phyloP scores from a whole-genome alignment of 345 rosid species.

The Eucalyptus polybractea region DNA sequence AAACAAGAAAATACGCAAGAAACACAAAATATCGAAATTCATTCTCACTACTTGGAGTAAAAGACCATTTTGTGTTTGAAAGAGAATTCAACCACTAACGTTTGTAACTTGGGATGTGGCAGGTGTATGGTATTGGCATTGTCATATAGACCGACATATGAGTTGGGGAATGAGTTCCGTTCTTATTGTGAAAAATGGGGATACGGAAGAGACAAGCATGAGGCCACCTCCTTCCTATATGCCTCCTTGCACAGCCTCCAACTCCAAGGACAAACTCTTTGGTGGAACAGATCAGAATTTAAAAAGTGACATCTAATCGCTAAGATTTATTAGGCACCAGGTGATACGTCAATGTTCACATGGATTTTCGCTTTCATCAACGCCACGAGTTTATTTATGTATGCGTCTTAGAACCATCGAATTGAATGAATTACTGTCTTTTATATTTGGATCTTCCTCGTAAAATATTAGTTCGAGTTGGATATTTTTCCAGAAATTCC shows the following conservation, averaged over 20 bases:
- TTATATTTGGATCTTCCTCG: background rate
- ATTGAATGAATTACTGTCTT: background rate
- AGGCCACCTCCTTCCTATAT: background rate
- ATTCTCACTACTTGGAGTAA: background rate
- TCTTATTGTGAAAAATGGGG: background rate
- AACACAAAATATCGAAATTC: background rate
- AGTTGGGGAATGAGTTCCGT: background rate
- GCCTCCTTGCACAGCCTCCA: background rate
- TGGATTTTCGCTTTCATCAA: background rate
- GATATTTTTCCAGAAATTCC: background rate
- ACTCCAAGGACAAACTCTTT: background rate
- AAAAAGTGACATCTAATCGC: background rate
- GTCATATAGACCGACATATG: background rate
- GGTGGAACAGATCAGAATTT: background rate
- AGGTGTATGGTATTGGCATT: slow-evolving; percentile 27
- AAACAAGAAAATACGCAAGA: background rate
- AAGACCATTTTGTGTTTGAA: background rate
- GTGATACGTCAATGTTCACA: background rate
- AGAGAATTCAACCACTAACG: background rate
- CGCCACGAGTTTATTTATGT: background rate
- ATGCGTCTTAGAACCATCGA: background rate
- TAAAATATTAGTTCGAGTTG: background rate
- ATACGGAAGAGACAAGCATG: background rate
- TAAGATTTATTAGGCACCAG: background rate
- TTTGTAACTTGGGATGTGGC: background rate